Percentiles rank a stretch among this genome's conserved stretches.
phyloP scores from a whole-genome alignment of 257 asterid genomes.

The Primulina eburnea region DNA sequence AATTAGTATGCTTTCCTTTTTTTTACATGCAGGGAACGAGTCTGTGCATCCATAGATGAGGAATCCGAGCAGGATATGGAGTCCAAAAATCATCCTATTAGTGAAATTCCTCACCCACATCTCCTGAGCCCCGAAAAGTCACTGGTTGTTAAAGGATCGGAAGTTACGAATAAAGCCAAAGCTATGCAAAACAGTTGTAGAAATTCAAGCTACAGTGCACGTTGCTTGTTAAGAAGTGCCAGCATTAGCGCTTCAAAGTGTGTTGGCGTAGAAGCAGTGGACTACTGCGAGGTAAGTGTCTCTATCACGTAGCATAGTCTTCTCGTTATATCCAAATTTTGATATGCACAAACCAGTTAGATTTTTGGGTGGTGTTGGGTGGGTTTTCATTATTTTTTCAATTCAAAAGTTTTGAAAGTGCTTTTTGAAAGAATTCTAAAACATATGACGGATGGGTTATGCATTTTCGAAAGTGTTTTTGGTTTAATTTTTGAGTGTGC shows the following conservation, averaged over 20 bases:
- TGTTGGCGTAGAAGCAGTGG: constrained; percentile 58
- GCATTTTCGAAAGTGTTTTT: neutral
- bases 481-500: neutral
- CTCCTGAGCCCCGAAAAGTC: constrained; percentile 60
- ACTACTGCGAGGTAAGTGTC: constrained; percentile 54
- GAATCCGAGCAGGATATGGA: constrained; percentile 47
- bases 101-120: constrained; percentile 47
- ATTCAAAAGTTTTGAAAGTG: neutral
- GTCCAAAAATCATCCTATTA: constrained; percentile 35
- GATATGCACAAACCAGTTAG: neutral
- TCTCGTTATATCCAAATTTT: neutral
- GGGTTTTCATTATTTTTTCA: neutral
- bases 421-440: neutral
- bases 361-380: neutral
- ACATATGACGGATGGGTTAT: neutral
- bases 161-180: constrained; percentile 34
- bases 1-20: neutral
- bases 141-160: constrained; percentile 36
- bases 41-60: constrained; percentile 67
- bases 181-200: constrained; percentile 40
- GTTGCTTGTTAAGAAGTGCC: constrained; percentile 76
- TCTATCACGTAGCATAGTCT: neutral
- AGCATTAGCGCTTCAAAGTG: constrained; percentile 83
- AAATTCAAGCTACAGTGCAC: constrained; percentile 66
- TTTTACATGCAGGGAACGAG: constrained; percentile 67